These are phyloP conservation scores for Daldinia eschscholtzii DNA, from an alignment of 2,329 filamentous ascomycete genomes.

Conservation along the genomic window DNA sequence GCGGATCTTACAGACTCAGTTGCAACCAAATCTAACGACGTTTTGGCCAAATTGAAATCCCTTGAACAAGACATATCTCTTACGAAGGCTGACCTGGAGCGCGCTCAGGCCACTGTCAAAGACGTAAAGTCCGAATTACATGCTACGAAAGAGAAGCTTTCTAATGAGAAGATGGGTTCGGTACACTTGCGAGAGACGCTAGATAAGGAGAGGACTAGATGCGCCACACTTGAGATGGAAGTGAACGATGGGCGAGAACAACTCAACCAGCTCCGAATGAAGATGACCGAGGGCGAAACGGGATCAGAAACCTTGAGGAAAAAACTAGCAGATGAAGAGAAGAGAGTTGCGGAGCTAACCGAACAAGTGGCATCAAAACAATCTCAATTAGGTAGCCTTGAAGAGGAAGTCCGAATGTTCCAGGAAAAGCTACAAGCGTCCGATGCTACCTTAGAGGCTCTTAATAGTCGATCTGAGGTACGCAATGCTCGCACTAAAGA, in stretches of 20 bases:
- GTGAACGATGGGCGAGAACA: slow-evolving; percentile 76
- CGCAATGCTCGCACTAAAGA: slow-evolving; percentile 83
- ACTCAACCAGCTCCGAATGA: slow-evolving; percentile 74
- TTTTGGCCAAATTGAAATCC: slow-evolving; percentile 70
- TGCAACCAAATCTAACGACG: slow-evolving; percentile 67
- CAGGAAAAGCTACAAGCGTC: slow-evolving; percentile 72
- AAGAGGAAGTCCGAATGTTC: slow-evolving; percentile 78
- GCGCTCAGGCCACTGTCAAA: slow-evolving; percentile 66
- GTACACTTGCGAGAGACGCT: slow-evolving; percentile 67
- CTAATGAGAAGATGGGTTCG: slow-evolving; percentile 64
- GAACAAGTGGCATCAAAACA: slow-evolving; percentile 80
- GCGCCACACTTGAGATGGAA: slow-evolving; percentile 67
- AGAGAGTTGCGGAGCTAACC: slow-evolving; percentile 73
- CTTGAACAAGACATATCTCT: slow-evolving; percentile 71
- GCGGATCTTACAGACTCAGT: slow-evolving; percentile 71
- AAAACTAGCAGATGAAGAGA: slow-evolving; percentile 81
- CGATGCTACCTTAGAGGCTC: slow-evolving; percentile 64
- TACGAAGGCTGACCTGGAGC: slow-evolving; percentile 73
- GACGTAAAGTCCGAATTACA: slow-evolving; percentile 71
- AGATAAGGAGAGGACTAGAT: slow-evolving; percentile 66
- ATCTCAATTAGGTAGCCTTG: slow-evolving; percentile 79
- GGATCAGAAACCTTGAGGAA: slow-evolving; percentile 83
- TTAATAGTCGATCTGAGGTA: slow-evolving; percentile 72
- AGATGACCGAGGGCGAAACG: slow-evolving; percentile 85
- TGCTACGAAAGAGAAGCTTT: slow-evolving; percentile 64